Base-by-base conservation (phyloP, 2,329 filamentous ascomycete genomes). In the Ceratocystis lukuohia region DNA sequence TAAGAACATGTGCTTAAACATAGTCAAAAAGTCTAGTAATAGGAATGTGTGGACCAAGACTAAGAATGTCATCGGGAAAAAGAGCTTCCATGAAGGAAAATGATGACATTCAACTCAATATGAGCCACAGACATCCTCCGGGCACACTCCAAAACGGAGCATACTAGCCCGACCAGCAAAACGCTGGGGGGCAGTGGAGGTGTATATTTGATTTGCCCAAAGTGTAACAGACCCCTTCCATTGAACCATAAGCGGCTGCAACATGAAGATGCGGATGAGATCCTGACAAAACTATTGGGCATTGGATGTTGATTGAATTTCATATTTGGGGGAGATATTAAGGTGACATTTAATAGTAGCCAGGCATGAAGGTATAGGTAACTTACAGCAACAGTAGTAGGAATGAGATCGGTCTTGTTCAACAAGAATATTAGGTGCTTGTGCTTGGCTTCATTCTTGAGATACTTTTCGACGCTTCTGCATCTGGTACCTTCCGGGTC, bases 201-300 rank as follows among this genome's bases (percentile, higher is more conserved):
- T 71, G 79, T 81, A 81, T 75, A 73, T 74, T 96, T 80, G 76
- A 86, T 99, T 84, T 97, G 87, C 94, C 94, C 96, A 90, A 85
- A 88, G 88, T 91, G 89, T 99, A 99, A 99, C 94, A 95, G 92
- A 90, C 83, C 78, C 80, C 84, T 86, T 87, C 88, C 89, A 94
- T 86, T 76, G 81, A 80, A 78, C 75, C 76, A 78, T 82, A 84
- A 64, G 59, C 59, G 68, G 66, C 22, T 68, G 66, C 66, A 68
- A 53, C 28, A 63, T 59, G 53, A 48, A 63, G 28, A 50, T 66
- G 64, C 66, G 66, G 66, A 68, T 68, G 64, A 84, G 81, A 89
- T 95, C 93, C 94, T 95, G 91, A 94, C 91, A 79, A 81, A 77
- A 79, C 77, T 82, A 81, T 85, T 89, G 87, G 87, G 83, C 80